Base-by-base conservation (phyloP, 1,284 basidiomycete species). In the Kwoniella shivajii region DNA sequence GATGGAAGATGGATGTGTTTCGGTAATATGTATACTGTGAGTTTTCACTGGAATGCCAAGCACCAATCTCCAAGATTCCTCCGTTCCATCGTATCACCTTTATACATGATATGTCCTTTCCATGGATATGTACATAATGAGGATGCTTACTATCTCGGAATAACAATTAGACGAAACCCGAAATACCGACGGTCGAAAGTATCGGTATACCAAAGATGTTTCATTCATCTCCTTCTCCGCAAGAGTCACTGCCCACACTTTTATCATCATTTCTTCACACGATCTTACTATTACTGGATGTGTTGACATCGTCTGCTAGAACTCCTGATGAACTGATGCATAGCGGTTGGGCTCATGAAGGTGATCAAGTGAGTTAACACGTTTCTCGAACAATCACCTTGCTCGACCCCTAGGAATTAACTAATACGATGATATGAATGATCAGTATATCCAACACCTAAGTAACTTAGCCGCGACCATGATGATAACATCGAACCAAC, bases 361-460 rank as follows among this genome's bases (percentile, higher is more conserved):
- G 75, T 6, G 73, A 75, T 60, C 73, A 75, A 59, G 74, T 72
- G 47, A 27, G 72, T 61, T 11, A 29, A 11, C 6, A 11, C 43
- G 1, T 31, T n/a, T n/a, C n/a, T n/a, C n/a, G n/a, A n/a, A n/a
- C n/a, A n/a, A n/a, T n/a, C n/a, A n/a, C n/a, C n/a, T n/a, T n/a
- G n/a, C n/a, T n/a, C n/a, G n/a, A n/a, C n/a, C n/a, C n/a, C n/a
- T n/a, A n/a, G n/a, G n/a, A n/a, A n/a, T n/a, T n/a, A n/a, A n/a
- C n/a, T n/a, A n/a, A n/a, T n/a, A n/a, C n/a, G n/a, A n/a, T n/a
- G n/a, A n/a, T n/a, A n/a, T n/a, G 39, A 26, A 47, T 24, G 1
- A 9, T 22, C 58, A 75, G 75, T 77, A 75, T 45, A 70, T 77
- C 22, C 73, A 75, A 60, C 75, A 77, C 53, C 43, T 77, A 38